Evolutionary conservation across 1,139 yeast genomes (phyloP).

Genomic region (Entelexis sorbosivorans): DNA sequence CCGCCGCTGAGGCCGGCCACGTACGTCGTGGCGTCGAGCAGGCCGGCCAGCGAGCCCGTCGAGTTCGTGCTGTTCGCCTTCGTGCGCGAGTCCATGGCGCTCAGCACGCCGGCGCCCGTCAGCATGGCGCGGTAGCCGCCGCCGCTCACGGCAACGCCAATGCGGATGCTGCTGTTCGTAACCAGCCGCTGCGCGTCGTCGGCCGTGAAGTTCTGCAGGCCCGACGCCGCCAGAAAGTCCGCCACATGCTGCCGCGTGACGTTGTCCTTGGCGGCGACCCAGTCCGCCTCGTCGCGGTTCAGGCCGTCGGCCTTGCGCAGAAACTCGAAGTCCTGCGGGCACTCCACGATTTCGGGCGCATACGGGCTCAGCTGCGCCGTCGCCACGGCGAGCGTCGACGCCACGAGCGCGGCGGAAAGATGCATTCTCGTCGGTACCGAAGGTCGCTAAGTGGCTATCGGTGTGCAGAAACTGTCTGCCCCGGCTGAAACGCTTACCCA

Average conservation of each 20-base stretch:
- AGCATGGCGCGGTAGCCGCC: constrained; percentile 93
- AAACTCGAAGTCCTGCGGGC: neutral
- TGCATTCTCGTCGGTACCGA: too few species aligned
- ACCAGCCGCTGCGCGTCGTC: neutral
- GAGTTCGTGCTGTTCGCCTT: constrained; percentile 51
- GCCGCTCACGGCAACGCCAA: constrained; percentile 76
- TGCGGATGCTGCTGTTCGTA: constrained; percentile 33
- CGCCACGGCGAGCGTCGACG: constrained; percentile 1
- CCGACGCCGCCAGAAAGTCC: neutral
- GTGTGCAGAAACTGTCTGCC: too few species aligned
- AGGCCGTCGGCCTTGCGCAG: constrained; percentile 5
- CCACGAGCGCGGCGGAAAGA: neutral
- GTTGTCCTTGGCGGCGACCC: constrained; percentile 4
- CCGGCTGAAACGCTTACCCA: too few species aligned
- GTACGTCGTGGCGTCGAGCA: constrained; percentile 63
- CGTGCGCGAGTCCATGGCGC: constrained; percentile 72
- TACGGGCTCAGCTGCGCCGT: constrained; percentile 7
- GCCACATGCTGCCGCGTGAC: neutral
- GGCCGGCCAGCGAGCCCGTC: constrained; percentile 65
- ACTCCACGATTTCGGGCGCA: neutral
- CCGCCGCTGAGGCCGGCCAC: constrained; percentile 38
- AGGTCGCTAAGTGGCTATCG: too few species aligned
- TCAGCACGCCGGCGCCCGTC: constrained; percentile 73
- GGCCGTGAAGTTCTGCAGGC: neutral
- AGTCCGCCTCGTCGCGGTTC: neutral